Evolutionary conservation across 2,329 filamentous ascomycete genomes (phyloP), one percentile per base, ranked within the genome.

Genomic region (Botryotinia calthae): DNA sequence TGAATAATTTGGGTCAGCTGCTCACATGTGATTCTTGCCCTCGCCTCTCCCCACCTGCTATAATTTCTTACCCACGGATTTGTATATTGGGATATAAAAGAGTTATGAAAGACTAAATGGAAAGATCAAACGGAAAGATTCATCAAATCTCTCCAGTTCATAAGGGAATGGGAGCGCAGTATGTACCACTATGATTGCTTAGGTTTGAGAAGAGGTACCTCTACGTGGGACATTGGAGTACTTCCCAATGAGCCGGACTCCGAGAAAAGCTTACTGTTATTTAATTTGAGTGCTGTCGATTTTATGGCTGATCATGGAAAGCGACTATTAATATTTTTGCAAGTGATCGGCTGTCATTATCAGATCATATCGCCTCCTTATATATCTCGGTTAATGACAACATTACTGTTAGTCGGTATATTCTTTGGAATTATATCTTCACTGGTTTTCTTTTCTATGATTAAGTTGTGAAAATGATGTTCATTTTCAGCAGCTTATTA

Each of bases 41-140:
- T 51, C 10, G 10, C 0, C 0, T 25, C 9, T 51, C 22, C 12
- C 10, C 1, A 25, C 14, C 12, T 10, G 9, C 0, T 1, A 51
- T 14, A 51, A 22, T n/a, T 25, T n/a, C 10, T 14, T n/a, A 25
- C 22, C 14, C 22, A 51, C 22, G 4, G 9, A 25, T 5, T 14
- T 25, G 4, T 1, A 51, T 51, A 25, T 51, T n/a, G 48, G 25
- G 22, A 51, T 51, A n/a, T n/a, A n/a, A 51, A 14, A 51, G 48
- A 51, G 14, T 5, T 6, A 2, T n/a, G 48, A 2, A 51, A 51
- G 22, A 51, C 48, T 2, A 25, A 2, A 6, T 14, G 22, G 5
- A 51, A 51, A 51, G 22, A 25, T 25, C 16, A 46, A 2, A 20
- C 20, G 1, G 42, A 44, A 44, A 44, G 42, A 44, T 40, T 12